Conservation (phyloP, 1,139 yeast genomes). For the Yamadazyma sp. region DNA sequence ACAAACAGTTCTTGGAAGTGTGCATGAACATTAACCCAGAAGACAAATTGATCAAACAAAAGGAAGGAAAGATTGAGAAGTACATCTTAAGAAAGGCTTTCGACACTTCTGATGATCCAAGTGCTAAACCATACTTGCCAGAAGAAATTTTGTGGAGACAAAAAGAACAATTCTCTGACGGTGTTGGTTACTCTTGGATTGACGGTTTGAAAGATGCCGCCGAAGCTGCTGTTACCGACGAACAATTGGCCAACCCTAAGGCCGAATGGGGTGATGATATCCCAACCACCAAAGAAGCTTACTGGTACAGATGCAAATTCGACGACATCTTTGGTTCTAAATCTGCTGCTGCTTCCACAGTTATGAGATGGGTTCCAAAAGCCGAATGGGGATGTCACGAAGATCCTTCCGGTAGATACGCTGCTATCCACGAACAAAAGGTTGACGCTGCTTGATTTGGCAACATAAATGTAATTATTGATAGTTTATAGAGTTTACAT, state of each 20-base stretch:
- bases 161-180: constrained; percentile 98
- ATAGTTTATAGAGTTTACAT: constrained; percentile 1
- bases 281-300: constrained; percentile 98
- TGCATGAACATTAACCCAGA: constrained; percentile 94
- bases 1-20: constrained; percentile 84
- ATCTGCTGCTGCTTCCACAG: constrained; percentile 91
- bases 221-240: constrained; percentile 81
- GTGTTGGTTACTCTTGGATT: constrained; percentile 99
- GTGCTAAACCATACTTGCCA: constrained; percentile 81
- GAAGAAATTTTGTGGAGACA: constrained; percentile 98
- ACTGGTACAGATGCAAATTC: constrained; percentile 96
- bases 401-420: constrained; percentile 97
- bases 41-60: constrained; percentile 77
- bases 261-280: constrained; percentile 94
- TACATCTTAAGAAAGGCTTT: constrained; percentile 95
- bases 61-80: constrained; percentile 82
- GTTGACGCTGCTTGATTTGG: too few species aligned
- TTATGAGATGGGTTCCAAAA: constrained; percentile 99
- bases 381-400: constrained; percentile 99
- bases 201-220: constrained; percentile 97
- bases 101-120: constrained; percentile 77
- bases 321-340: constrained; percentile 83
- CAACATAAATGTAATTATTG: too few species aligned
- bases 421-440: constrained; percentile 75
- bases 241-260: constrained; percentile 84